phyloP scores from a whole-genome alignment of 2,329 filamentous ascomycete species.

The Clarireedia hainanense region DNA sequence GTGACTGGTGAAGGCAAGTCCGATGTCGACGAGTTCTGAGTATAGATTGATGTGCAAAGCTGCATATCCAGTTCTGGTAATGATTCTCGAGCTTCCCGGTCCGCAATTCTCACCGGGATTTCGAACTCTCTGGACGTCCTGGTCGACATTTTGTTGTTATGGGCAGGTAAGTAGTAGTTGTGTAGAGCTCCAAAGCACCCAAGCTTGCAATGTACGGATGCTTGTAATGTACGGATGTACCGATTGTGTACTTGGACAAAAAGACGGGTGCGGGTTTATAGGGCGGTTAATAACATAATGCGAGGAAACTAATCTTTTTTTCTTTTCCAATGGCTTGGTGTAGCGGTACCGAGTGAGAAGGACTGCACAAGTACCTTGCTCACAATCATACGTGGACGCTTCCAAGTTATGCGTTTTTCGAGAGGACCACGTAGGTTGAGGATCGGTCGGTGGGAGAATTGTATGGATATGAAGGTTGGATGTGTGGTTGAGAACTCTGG shows the following conservation, averaged over 20 bases:
- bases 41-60: constrained; percentile 23
- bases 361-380: constrained; percentile 11
- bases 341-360: neutral
- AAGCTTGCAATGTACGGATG: constrained; percentile 10
- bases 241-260: neutral
- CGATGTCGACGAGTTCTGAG: constrained; percentile 38
- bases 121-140: constrained; percentile 34
- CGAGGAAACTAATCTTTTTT: constrained; percentile 11
- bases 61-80: constrained; percentile 26
- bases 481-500: constrained; percentile 1
- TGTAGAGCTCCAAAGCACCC: neutral
- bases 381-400: constrained; percentile 25
- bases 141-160: neutral
- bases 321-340: constrained; percentile 13
- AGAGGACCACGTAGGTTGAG: constrained; percentile 25
- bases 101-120: constrained; percentile 46
- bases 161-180: neutral
- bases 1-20: constrained; percentile 64
- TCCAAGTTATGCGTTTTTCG: constrained; percentile 16
- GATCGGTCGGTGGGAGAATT: constrained; percentile 13
- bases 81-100: constrained; percentile 38
- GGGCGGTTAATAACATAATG: constrained; percentile 21
- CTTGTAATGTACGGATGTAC: constrained; percentile 8
- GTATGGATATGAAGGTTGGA: constrained; percentile 14
- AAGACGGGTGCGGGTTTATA: constrained; percentile 11